These are phyloP conservation scores for Eimeria maxima DNA, from an alignment of 169 alveolate genomes.

Conservation along the genomic window DNA sequence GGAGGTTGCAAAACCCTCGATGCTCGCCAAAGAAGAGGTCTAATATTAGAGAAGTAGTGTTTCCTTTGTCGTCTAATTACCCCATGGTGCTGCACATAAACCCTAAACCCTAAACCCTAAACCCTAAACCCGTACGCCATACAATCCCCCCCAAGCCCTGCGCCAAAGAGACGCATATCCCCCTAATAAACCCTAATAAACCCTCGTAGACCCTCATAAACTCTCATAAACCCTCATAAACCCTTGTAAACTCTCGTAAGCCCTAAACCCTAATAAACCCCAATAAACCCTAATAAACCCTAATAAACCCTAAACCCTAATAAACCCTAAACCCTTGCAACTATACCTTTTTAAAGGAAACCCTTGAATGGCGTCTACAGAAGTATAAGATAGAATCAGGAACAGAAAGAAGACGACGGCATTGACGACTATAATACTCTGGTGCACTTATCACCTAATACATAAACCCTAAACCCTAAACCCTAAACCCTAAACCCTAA, in stretches of 20 bases:
- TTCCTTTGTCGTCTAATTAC: slow-evolving; percentile 55
- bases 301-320: too few relatives aligned
- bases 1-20: slow-evolving; percentile 71
- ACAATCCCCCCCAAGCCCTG: too few relatives aligned
- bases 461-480: slow-evolving; percentile 25
- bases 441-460: slow-evolving; percentile 61
- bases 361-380: slow-evolving; percentile 49
- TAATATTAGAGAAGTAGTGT: slow-evolving; percentile 31
- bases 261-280: background rate
- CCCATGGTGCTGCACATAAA: slow-evolving; percentile 76
- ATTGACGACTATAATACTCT: slow-evolving; percentile 44
- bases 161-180: too few relatives aligned
- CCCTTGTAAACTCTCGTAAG: too few relatives aligned
- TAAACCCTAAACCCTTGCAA: background rate
- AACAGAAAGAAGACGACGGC: slow-evolving; percentile 42
- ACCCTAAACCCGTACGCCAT: background rate
- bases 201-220: too few relatives aligned
- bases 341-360: slow-evolving; percentile 71
- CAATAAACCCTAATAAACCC: too few relatives aligned
- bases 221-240: background rate
- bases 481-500: slow-evolving; percentile 20
- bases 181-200: too few relatives aligned
- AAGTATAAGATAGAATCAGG: slow-evolving; percentile 15
- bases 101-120: slow-evolving; percentile 12
- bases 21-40: slow-evolving; percentile 78